These are phyloP conservation scores for Inga laurina DNA, from an alignment of 306 rosid genomes.

Conservation along the genomic window DNA sequence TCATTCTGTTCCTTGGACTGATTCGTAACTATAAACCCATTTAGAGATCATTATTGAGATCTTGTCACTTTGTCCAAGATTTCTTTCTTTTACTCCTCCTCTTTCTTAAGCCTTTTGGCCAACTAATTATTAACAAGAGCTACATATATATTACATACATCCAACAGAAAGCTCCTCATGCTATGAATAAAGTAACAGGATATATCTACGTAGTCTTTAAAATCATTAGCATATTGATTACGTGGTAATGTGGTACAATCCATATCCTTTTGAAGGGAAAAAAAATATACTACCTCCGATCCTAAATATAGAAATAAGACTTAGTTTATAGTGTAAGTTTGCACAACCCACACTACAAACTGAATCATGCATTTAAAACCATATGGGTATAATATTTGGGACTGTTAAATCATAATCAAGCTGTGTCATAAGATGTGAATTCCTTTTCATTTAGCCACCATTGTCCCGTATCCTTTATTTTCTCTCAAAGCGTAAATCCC, in stretches of 20 bases:
- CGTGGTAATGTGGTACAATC: neutral
- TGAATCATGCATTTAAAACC: too few relatives aligned
- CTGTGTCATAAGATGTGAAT: neutral
- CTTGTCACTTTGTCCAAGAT: constrained; percentile 32
- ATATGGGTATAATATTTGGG: too few relatives aligned
- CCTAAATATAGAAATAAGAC: too few relatives aligned
- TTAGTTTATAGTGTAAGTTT: too few relatives aligned
- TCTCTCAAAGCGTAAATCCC: neutral
- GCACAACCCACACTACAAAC: too few relatives aligned
- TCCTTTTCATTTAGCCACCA: neutral
- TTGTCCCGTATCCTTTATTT: neutral
- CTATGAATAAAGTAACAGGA: neutral
- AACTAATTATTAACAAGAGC: neutral
- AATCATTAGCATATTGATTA: neutral
- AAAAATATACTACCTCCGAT: too few relatives aligned
- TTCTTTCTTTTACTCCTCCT: neutral
- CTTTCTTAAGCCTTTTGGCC: neutral
- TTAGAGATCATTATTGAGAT: constrained; percentile 33
- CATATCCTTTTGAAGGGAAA: too few relatives aligned
- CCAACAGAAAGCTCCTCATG: neutral
- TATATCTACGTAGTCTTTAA: neutral
- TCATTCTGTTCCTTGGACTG: constrained; percentile 32
- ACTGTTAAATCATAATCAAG: too few relatives aligned
- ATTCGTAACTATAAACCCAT: constrained; percentile 29
- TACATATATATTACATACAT: neutral